Evolutionary conservation across 345 rosid genomes (phyloP).

Genomic region (Citrus cavaleriei): DNA sequence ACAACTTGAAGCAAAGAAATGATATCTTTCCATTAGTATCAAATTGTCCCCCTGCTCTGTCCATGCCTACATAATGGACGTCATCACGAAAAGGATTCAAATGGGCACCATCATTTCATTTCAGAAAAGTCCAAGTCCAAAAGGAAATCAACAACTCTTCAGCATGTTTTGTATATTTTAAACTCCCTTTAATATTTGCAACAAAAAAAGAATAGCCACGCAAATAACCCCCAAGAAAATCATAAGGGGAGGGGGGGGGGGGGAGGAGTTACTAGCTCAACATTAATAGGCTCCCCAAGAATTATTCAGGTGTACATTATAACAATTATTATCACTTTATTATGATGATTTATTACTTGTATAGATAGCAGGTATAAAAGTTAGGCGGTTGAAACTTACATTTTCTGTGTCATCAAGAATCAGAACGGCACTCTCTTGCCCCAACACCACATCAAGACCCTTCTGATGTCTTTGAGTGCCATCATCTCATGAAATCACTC

Average conservation of each 20-base stretch:
- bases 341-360: background rate
- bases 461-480: constrained; percentile 84
- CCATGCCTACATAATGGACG: constrained; percentile 53
- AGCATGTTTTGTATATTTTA: background rate
- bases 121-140: background rate
- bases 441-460: constrained; percentile 81
- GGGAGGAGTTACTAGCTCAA: background rate
- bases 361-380: background rate
- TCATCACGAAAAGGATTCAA: background rate
- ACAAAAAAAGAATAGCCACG: background rate
- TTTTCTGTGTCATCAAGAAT: constrained; percentile 91
- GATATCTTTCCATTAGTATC: constrained; percentile 89
- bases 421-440: constrained; percentile 79
- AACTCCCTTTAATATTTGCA: background rate
- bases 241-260: background rate
- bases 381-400: constrained; percentile 33
- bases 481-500: constrained; percentile 87
- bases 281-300: background rate
- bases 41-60: constrained; percentile 71
- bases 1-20: constrained; percentile 87
- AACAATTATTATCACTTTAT: background rate
- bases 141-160: background rate
- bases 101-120: background rate
- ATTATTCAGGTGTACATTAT: background rate
- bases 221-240: background rate